Base-by-base conservation (phyloP, 495 filamentous ascomycete species). In the Alectoria sarmentosa region DNA sequence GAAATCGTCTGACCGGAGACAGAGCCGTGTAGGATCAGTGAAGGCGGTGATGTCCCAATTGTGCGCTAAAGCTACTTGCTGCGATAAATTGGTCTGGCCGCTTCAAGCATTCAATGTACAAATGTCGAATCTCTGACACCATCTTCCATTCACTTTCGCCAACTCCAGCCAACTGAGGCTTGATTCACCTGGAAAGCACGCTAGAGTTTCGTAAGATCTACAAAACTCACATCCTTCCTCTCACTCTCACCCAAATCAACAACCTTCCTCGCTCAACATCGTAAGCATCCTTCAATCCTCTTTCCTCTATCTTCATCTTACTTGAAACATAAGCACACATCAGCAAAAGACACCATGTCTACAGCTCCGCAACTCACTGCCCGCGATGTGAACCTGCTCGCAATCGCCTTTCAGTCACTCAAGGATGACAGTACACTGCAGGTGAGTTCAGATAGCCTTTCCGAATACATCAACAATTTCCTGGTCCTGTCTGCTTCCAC, bases 381-480 rank as follows among this genome's bases (percentile, higher is more conserved):
- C 26, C 44, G 44, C 3, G 44, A 48, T 48, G n/a, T 26, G 21
- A 48, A 9, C 44, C 26, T 48, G 44, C 21, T 48, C n/a, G 44
- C 44, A 48, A 23, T 48, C 48, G n/a, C 32, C 3, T 57, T 63
- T 14, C 48, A 44, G 41, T 61, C 58, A 61, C 46, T 41, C 23
- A 61, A 61, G 17, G 28, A 36, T 61, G 28, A 38, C 15, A 23
- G 7, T 36, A 26, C 23, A n/a, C 17, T 48, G 6, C 41, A 62
- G 39, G 34, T 61, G 28, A 39, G 39, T 17, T 30, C 23, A 46
- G 19, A n/a, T 23, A n/a, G n/a, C n/a, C n/a, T 48, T 48, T 48
- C n/a, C 44, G 3, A n/a, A 48, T n/a, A 48, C 26, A 3, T 23
- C 3, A 26, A 48, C 7, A 23, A 1, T 11, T 26, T 48, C 44